Evolutionary conservation across 148 eudicot genomes (phyloP).

Genomic region (Oxyria digyna): DNA sequence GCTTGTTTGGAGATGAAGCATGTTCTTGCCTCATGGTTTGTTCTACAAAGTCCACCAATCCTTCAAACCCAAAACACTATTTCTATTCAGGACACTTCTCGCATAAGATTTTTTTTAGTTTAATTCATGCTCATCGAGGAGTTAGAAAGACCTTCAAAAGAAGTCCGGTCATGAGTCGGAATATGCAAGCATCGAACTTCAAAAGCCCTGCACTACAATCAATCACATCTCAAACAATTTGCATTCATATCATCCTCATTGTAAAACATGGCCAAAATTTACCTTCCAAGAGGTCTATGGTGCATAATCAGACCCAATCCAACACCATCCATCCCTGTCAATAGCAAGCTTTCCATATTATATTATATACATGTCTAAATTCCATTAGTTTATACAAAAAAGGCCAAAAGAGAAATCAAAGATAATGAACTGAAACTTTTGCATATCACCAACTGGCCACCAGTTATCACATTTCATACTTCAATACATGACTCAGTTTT

Average conservation of each 20-base stretch:
- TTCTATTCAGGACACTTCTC: not conserved
- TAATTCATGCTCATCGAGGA: not conserved
- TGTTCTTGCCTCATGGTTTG: conserved; percentile 52
- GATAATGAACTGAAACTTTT: not conserved
- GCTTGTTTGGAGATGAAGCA: conserved; percentile 56
- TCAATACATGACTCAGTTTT: not conserved
- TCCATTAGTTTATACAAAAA: too few relatives aligned
- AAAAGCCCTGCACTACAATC: conserved; percentile 51
- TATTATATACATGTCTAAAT: not conserved
- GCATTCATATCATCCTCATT: not conserved
- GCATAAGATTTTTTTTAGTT: not conserved
- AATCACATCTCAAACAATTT: too few relatives aligned
- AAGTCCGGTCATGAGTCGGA: conserved; percentile 77
- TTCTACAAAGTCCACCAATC: conserved; percentile 59
- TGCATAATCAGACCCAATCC: conserved; percentile 90
- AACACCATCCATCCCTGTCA: conserved; percentile 82
- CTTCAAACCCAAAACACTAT: conserved; percentile 22
- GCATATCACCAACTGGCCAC: not conserved
- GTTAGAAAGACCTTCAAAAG: conserved; percentile 58
- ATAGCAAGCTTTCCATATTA: not conserved
- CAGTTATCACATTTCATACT: not conserved
- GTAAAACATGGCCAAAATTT: conserved; percentile 17
- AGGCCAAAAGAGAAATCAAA: too few relatives aligned
- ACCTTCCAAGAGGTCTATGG: conserved; percentile 78
- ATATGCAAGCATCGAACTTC: conserved; percentile 83